Percentiles rank a stretch among this genome's conserved stretches.
Evolutionary conservation across 2,329 filamentous ascomycete species (phyloP).

Genomic region (Fusarium secorum): DNA sequence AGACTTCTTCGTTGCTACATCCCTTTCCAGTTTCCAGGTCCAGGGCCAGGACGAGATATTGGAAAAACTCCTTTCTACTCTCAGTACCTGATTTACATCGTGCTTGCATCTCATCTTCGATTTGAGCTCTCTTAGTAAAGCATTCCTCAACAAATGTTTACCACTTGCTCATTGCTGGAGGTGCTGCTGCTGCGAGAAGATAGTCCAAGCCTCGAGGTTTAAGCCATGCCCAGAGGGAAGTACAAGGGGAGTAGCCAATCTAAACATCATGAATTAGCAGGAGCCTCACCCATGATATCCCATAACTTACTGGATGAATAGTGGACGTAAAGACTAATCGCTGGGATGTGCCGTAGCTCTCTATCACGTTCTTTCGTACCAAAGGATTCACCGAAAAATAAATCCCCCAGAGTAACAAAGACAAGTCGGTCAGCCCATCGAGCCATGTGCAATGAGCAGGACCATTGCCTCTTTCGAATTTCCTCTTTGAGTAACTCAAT

Average conservation of each 20-base stretch:
- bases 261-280: background rate
- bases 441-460: slow-evolving; percentile 25
- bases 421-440: slow-evolving; percentile 29
- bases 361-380: slow-evolving; percentile 22
- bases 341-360: slow-evolving; percentile 18
- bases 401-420: slow-evolving; percentile 32
- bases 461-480: background rate
- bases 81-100: background rate
- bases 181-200: slow-evolving; percentile 22
- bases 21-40: slow-evolving; percentile 38
- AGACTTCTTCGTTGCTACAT: slow-evolving; percentile 32
- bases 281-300: no score
- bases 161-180: slow-evolving; percentile 29
- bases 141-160: slow-evolving; percentile 26
- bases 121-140: slow-evolving; percentile 19
- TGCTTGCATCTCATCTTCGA: no score
- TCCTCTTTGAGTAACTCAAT: slow-evolving; percentile 11
- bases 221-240: slow-evolving; percentile 35
- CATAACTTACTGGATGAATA: slow-evolving; percentile 9
- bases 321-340: slow-evolving; percentile 10
- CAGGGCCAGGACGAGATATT: slow-evolving; percentile 26
- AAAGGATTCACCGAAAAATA: slow-evolving; percentile 31
- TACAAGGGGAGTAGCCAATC: slow-evolving; percentile 33
- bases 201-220: slow-evolving; percentile 35
- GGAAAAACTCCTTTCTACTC: slow-evolving; percentile 36